These are phyloP conservation scores for Diaporthe australafricana DNA, from an alignment of 2,329 filamentous ascomycete genomes.

Conservation along the genomic window DNA sequence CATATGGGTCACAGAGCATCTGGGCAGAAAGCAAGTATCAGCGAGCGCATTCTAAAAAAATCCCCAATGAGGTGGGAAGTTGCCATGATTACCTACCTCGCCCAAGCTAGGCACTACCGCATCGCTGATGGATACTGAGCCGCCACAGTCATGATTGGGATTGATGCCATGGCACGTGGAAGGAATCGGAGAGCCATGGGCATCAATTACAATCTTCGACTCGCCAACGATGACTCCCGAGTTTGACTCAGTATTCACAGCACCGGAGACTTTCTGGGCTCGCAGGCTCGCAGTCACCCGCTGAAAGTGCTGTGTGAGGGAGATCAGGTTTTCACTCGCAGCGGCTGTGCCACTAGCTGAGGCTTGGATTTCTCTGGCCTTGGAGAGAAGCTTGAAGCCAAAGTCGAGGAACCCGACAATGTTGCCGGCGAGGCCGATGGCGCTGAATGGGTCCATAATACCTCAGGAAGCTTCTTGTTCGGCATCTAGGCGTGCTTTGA, in stretches of 20 bases:
- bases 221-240: not conserved
- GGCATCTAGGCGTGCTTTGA: not conserved
- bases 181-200: too few relatives aligned
- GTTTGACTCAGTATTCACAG: not conserved
- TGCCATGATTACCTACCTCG: not conserved
- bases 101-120: too few relatives aligned
- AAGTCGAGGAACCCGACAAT: not conserved
- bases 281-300: not conserved
- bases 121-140: not conserved
- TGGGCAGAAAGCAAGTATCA: not conserved
- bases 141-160: not conserved
- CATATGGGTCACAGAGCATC: not conserved
- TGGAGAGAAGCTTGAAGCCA: not conserved
- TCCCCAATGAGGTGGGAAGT: not conserved
- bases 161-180: not conserved
- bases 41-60: not conserved
- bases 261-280: not conserved
- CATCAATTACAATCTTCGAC: not conserved
- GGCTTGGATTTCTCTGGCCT: slow-evolving; percentile 2
- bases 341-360: not conserved
- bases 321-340: not conserved
- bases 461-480: not conserved
- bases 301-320: not conserved
- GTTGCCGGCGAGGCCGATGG: not conserved
- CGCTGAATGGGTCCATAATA: not conserved